Evolutionary conservation across 106 monocot genomes (phyloP).

Genomic region (Acorus gramineus): DNA sequence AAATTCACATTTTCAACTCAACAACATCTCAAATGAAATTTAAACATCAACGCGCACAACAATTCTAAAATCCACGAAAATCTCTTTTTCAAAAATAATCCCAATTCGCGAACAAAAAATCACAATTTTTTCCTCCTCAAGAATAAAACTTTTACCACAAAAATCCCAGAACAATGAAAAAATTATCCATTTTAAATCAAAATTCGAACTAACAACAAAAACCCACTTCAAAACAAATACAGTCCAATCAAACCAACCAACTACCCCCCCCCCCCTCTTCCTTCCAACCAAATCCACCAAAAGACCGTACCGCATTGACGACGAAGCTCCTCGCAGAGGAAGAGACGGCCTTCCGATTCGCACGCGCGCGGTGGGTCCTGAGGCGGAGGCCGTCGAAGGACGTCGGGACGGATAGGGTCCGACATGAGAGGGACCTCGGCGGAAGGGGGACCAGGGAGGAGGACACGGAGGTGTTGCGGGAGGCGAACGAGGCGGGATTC

Average conservation of each 20-base stretch:
- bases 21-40: too few relatives aligned
- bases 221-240: neutral
- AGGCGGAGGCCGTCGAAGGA: constrained; percentile 34
- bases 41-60: too few relatives aligned
- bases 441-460: constrained; percentile 5
- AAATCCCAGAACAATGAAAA: too few relatives aligned
- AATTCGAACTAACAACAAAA: too few relatives aligned
- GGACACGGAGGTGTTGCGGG: constrained; percentile 9
- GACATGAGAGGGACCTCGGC: constrained; percentile 10
- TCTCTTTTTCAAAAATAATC: too few relatives aligned
- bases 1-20: too few relatives aligned
- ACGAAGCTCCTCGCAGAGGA: constrained; percentile 38
- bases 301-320: constrained; percentile 44
- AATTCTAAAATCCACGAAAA: too few relatives aligned
- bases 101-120: too few relatives aligned
- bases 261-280: too few relatives aligned
- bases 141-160: too few relatives aligned
- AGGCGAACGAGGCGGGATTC: constrained; percentile 9
- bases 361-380: constrained; percentile 14
- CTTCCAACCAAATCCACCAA: neutral
- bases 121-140: too few relatives aligned
- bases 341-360: constrained; percentile 16
- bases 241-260: neutral
- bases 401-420: constrained; percentile 23
- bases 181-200: too few relatives aligned